phyloP scores from a whole-genome alignment of 345 rosid species.

The Clausena lansium region DNA sequence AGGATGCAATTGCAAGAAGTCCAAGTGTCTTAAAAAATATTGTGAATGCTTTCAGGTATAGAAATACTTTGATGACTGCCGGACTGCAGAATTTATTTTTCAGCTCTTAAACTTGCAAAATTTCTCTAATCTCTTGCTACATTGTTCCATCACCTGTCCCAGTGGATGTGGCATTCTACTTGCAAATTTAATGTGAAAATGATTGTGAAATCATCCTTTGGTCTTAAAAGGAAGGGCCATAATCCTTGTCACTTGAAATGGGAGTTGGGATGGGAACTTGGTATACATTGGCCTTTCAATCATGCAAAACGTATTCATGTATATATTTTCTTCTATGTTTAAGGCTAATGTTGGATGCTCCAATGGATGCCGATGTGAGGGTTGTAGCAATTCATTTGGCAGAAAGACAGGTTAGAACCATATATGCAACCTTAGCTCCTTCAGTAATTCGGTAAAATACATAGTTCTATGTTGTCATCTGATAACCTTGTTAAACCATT shows the following conservation, averaged over 20 bases:
- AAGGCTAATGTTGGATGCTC: slow-evolving; percentile 50
- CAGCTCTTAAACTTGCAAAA: background rate
- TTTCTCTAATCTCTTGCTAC: background rate
- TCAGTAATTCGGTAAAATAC: background rate
- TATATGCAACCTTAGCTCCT: background rate
- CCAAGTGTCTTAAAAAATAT: slow-evolving; percentile 45
- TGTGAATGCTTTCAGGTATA: slow-evolving; percentile 56
- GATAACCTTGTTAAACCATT: background rate
- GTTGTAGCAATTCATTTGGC: slow-evolving; percentile 37
- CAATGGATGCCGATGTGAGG: slow-evolving; percentile 44
- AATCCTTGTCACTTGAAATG: background rate
- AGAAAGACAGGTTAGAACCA: slow-evolving; percentile 29
- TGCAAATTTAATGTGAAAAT: background rate
- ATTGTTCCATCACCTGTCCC: background rate
- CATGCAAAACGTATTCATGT: background rate
- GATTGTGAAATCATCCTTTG: background rate
- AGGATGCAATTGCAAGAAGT: slow-evolving; percentile 55
- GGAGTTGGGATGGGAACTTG: background rate
- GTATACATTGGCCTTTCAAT: background rate
- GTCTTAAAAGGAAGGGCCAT: background rate
- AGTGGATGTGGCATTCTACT: background rate
- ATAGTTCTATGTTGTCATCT: background rate
- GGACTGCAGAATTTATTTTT: background rate
- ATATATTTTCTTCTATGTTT: background rate
- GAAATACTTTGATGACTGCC: background rate